phyloP scores from a whole-genome alignment of 2,329 filamentous ascomycete genomes.

The Fusarium sarcochroum region DNA sequence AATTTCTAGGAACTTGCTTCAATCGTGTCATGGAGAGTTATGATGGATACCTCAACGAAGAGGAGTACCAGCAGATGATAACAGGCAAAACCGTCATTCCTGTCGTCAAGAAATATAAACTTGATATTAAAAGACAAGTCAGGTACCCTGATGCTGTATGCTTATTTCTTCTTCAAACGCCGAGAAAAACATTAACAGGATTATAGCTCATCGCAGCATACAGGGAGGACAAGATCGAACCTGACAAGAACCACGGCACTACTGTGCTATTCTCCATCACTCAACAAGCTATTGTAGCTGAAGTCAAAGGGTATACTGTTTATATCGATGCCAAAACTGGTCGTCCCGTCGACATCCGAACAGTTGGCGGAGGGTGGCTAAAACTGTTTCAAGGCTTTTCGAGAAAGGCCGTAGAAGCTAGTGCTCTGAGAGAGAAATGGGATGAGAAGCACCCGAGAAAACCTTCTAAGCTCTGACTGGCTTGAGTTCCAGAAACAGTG shows the following conservation, averaged over 20 bases:
- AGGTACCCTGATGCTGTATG: not conserved
- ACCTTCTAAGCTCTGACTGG: no score
- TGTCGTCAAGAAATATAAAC: not conserved
- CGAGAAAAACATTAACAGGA: no score
- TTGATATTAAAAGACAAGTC: not conserved
- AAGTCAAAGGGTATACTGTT: not conserved
- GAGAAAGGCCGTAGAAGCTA: not conserved
- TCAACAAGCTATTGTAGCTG: not conserved
- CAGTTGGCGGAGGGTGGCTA: not conserved
- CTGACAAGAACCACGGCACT: not conserved
- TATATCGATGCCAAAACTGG: not conserved
- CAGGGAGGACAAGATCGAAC: not conserved
- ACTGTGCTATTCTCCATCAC: not conserved
- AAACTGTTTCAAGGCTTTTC: not conserved
- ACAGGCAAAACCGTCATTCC: not conserved
- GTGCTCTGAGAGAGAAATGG: not conserved
- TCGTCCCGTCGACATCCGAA: not conserved
- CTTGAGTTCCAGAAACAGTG: no score
- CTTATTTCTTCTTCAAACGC: no score
- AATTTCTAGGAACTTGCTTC: constrained; percentile 2
- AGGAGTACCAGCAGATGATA: constrained; percentile 1
- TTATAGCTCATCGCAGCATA: constrained; percentile 1
- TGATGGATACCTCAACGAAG: not conserved
- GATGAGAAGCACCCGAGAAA: not conserved
- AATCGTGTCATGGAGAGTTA: constrained; percentile 5